phyloP scores from a whole-genome alignment of 352 stramenopile species.

The Aphanomyces euteiches region DNA sequence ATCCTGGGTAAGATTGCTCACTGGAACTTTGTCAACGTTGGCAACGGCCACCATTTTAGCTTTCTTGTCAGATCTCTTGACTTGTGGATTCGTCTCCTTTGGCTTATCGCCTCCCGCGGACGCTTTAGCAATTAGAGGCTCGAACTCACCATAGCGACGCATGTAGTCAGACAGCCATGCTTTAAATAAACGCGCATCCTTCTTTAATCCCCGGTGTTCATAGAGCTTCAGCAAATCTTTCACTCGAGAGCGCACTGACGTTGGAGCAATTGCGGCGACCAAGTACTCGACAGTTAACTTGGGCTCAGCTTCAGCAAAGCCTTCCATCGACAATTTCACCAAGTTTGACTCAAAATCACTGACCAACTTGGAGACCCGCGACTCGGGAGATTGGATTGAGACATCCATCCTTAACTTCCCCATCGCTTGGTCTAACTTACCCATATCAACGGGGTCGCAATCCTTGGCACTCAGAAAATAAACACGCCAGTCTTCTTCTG shows the following conservation, averaged over 20 bases:
- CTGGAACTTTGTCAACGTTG: constrained; percentile 12
- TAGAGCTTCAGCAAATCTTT: constrained; percentile 11
- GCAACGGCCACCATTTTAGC: constrained; percentile 5
- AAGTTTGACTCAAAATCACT: not conserved
- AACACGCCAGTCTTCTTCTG: not conserved
- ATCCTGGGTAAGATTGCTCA: not conserved
- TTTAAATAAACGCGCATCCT: constrained; percentile 5
- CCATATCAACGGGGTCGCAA: constrained; percentile 12
- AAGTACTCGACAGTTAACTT: constrained; percentile 8
- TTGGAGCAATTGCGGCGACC: not conserved
- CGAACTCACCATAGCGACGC: constrained; percentile 14
- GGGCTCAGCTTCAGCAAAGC: constrained; percentile 3
- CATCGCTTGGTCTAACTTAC: not conserved
- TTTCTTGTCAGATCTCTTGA: not conserved
- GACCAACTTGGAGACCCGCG: constrained; percentile 9
- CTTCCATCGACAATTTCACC: constrained; percentile 11
- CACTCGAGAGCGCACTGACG: not conserved
- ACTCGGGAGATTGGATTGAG: not conserved
- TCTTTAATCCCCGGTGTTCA: constrained; percentile 1
- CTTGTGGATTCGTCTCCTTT: not conserved
- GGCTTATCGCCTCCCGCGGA: not conserved
- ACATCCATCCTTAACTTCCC: constrained; percentile 10
- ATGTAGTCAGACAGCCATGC: constrained; percentile 12
- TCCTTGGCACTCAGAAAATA: constrained; percentile 4
- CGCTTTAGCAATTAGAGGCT: constrained; percentile 1